Conservation (phyloP, 1,284 basidiomycete species). For the Macrocystidia cucumis region DNA sequence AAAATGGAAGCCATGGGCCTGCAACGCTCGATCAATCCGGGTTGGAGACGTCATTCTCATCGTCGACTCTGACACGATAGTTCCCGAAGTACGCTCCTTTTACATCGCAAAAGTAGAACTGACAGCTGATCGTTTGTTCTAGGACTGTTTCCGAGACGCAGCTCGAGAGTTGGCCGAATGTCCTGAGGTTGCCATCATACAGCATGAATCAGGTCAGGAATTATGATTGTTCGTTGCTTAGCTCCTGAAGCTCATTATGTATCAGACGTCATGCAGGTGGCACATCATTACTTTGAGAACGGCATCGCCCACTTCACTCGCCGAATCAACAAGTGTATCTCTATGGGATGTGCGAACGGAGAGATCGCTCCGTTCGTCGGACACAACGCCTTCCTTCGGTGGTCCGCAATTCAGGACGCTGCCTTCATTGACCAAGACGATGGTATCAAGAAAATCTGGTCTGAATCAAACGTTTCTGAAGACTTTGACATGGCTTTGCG, state of each 20-base stretch:
- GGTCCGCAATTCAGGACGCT: conserved; percentile 79
- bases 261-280: conserved; percentile 74
- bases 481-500: conserved; percentile 75
- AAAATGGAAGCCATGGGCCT: conserved; percentile 57
- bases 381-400: conserved; percentile 83
- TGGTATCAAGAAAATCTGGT: conserved; percentile 71
- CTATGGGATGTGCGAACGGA: conserved; percentile 43
- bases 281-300: conserved; percentile 81
- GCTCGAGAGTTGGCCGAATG: conserved; percentile 72
- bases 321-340: conserved; percentile 46
- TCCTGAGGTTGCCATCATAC: conserved; percentile 78
- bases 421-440: conserved; percentile 64
- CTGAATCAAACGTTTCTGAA: conserved; percentile 77
- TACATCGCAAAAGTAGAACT: no score
- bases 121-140: conserved; percentile 3
- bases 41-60: conserved; percentile 63
- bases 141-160: conserved; percentile 81
- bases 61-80: conserved; percentile 80
- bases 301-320: conserved; percentile 78
- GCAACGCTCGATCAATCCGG: conserved; percentile 48
- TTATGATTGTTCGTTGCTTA: conserved; percentile 7
- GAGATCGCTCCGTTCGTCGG: conserved; percentile 85
- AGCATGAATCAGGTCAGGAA: conserved; percentile 62
- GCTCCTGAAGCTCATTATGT: neutral
- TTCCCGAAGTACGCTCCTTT: conserved; percentile 48